A percentile compares a stretch with the other conserved stretches of the same genome.
These are phyloP conservation scores for Nannochloropsis granulata DNA, from an alignment of 108 stramenopile genomes.

Conservation along the genomic window DNA sequence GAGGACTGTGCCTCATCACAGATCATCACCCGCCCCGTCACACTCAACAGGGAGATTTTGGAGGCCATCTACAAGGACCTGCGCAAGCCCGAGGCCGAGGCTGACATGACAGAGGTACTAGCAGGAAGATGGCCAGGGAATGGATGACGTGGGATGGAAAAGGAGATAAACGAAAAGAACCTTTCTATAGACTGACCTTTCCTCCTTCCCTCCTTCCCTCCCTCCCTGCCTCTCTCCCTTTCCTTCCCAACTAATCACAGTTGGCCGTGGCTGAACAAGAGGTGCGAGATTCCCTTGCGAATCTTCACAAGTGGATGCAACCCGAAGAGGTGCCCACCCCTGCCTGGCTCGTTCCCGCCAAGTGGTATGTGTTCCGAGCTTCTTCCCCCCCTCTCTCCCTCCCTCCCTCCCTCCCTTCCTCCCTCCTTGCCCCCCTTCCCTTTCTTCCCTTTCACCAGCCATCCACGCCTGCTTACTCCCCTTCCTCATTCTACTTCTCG, in stretches of 20 bases:
- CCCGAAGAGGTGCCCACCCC: background rate
- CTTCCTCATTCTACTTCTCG: background rate
- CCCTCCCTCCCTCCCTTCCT: background rate
- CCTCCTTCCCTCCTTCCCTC: background rate
- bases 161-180: too few relatives aligned
- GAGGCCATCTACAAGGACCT: background rate
- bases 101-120: background rate
- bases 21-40: background rate
- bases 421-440: background rate
- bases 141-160: too few relatives aligned
- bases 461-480: background rate
- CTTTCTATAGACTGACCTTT: too few relatives aligned
- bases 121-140: background rate
- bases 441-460: background rate
- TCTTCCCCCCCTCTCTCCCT: background rate
- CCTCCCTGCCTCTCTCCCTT: background rate
- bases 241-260: background rate
- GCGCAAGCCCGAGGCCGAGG: background rate
- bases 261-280: background rate
- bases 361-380: background rate
- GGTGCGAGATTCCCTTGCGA: background rate
- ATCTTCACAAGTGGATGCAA: background rate
- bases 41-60: background rate
- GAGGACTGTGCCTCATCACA: background rate
- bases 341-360: background rate